Base-by-base conservation (phyloP, 352 stramenopile genomes). In the Phytophthora fragariae region DNA sequence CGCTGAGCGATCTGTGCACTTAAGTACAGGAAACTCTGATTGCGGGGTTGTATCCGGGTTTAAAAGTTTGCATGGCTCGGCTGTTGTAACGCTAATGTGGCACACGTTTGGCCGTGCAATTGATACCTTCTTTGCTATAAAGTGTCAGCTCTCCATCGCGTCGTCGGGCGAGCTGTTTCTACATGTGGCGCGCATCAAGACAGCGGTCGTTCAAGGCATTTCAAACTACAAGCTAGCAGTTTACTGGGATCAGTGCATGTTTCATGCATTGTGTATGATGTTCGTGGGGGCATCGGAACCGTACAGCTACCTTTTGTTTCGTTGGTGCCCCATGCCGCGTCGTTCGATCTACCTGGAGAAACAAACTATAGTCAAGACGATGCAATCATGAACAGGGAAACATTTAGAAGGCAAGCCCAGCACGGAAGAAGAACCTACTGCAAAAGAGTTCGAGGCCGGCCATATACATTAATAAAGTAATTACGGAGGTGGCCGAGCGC, bases 41-140 rank as follows among this genome's bases (percentile, higher is more conserved):
- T 46, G 39, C 8, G 39, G 39, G 39, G 6, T 5, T 46, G 39
- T 7, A n/a, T 46, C 12, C 1, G 39, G 39, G 10, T 17, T 46
- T 14, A 46, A 46, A 46, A 46, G 39, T n/a, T 46, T 46, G 10
- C 39, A 46, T 46, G 39, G 17, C 10, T 17, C 39, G 12, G 9
- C 39, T 14, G 39, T 46, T n/a, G 2, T 21, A 68, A 9, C 37
- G 15, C 15, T 55, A 70, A 70, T 49, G 24, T 61, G 8, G 61
- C 44, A 21, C 41, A 21, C 19, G 19, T 21, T 21, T 21, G 19
- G 19, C 19, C 19, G 35, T 14, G 54, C 37, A 11, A 70, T 77
- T 21, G 60, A 74, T 33, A 77, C 65, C 10, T 71, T 60, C 41
- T 73, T 77, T 50, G 65, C 71, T 8, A 33, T 56, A 10, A 77